Conservation (phyloP, 2,329 filamentous ascomycete genomes). For the Geosmithia flava region DNA sequence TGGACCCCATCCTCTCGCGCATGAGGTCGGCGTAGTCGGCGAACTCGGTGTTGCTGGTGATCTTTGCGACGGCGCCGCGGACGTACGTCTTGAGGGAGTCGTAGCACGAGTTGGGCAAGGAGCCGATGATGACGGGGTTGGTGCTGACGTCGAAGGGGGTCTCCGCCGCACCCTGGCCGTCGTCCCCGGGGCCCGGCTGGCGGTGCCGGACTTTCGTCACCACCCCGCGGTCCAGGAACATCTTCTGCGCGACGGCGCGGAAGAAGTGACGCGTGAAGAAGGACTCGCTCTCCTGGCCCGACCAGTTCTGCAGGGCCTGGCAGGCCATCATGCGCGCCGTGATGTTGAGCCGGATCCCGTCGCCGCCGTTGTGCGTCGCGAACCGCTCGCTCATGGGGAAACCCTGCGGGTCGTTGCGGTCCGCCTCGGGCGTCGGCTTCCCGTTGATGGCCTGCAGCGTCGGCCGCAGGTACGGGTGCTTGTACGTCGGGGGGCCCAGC, state of each 20-base stretch:
- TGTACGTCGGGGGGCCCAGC: constrained; percentile 76
- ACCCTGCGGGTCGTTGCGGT: constrained; percentile 72
- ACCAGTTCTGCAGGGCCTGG: constrained; percentile 92
- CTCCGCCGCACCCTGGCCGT: constrained; percentile 3
- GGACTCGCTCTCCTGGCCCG: constrained; percentile 60
- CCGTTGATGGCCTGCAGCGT: constrained; percentile 54
- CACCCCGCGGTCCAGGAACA: constrained; percentile 79
- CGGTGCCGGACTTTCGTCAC: constrained; percentile 46
- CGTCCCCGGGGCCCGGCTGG: constrained; percentile 6
- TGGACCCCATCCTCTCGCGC: constrained; percentile 46
- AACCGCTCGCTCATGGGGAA: constrained; percentile 83
- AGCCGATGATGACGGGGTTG: constrained; percentile 76
- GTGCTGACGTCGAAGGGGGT: constrained; percentile 46
- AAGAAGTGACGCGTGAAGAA: constrained; percentile 95
- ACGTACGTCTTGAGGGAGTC: constrained; percentile 64
- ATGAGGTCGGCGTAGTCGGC: constrained; percentile 49
- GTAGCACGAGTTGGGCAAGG: constrained; percentile 71
- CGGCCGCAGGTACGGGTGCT: constrained; percentile 65
- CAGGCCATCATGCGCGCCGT: constrained; percentile 98
- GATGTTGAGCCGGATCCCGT: constrained; percentile 78
- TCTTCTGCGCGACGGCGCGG: constrained; percentile 76
- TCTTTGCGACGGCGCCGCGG: constrained; percentile 65
- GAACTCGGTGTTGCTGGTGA: constrained; percentile 46
- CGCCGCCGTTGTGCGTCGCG: constrained; percentile 37
- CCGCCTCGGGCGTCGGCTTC: constrained; percentile 55